A percentile compares a stretch with the other conserved stretches of the same genome.
Evolutionary conservation across 2,329 filamentous ascomycete species (phyloP).

Genomic region (Arthrinium puccinioides): DNA sequence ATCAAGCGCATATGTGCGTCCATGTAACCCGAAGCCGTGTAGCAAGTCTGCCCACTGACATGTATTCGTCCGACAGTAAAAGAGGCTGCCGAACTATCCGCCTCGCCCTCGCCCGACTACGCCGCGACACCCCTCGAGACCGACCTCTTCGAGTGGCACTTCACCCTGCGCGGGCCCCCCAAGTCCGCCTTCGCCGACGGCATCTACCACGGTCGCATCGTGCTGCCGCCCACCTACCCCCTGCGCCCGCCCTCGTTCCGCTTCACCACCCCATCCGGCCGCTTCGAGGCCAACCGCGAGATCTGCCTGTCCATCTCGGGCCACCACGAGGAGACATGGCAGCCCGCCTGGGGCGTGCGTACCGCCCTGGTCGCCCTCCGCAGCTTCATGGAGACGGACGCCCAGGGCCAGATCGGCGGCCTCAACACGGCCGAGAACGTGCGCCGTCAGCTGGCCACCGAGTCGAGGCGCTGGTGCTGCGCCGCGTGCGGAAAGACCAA

Average conservation of each 20-base stretch:
- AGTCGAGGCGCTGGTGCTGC: constrained; percentile 63
- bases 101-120: constrained; percentile 76
- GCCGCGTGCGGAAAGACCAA: constrained; percentile 63
- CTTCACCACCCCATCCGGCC: constrained; percentile 83
- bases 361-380: constrained; percentile 77
- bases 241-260: constrained; percentile 91
- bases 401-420: constrained; percentile 82
- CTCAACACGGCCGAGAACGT: constrained; percentile 67
- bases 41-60: no score
- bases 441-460: constrained; percentile 60
- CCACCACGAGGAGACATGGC: constrained; percentile 98
- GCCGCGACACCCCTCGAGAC: constrained; percentile 76
- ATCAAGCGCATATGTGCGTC: constrained; percentile 73
- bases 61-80: constrained; percentile 50
- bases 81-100: constrained; percentile 82
- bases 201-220: constrained; percentile 92
- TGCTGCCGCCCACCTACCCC: constrained; percentile 83
- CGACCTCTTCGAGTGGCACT: constrained; percentile 98
- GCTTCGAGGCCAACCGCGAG: constrained; percentile 94
- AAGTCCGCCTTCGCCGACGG: constrained; percentile 71
- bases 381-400: constrained; percentile 89
- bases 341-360: constrained; percentile 93
- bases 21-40: not conserved
- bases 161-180: constrained; percentile 87
- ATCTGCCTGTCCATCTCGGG: constrained; percentile 92